Base-by-base conservation (phyloP, 1,139 yeast species). In the Zygoascus hellenicus region DNA sequence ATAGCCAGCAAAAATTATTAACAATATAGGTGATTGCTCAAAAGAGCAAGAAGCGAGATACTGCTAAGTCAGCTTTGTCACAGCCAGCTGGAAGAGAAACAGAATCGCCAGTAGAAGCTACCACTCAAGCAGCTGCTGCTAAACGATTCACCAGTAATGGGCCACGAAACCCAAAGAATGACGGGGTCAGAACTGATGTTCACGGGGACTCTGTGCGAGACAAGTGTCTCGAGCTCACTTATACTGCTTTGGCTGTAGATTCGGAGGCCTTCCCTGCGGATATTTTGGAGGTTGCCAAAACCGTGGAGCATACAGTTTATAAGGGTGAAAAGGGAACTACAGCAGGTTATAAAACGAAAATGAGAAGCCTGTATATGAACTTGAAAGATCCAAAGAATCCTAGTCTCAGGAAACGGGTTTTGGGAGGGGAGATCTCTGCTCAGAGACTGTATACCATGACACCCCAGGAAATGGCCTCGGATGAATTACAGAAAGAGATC, bases 391-490 rank as follows among this genome's bases (percentile, higher is more conserved):
- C 85, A 63, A 83, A 85, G 63, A 92, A 92, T 62, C 95, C 96
- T 2, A 89, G 83, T 54, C 74, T 92, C 51, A 77, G 97, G 56
- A 73, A 71, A 35, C 76, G 85, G 53, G 76, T 92, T 41, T 75
- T 84, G 30, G 66, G 74, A 15, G 85, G 88, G 15, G 82, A 78
- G 48, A 75, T 92, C 42, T 54, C 74, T 29, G 81, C 96, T 1
- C 70, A 73, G 15, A 75, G 79, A 41, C 77, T 92, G 57, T 83
- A 84, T 47, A 77, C 69, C 38, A 90, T 94, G 95, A 72, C 82
- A 32, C 95, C 97, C 9, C 88, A 83, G 61, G 98, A 92, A 56
- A 77, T 92, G 82, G 97, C 97, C 0, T 95, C 97, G 2, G 74
- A 69, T 44, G 97, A 88, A 61, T 76, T 92, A 56, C 87, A 85